These are phyloP conservation scores for Fusarium fujikuroi DNA, from an alignment of 2,329 filamentous ascomycete genomes.

Conservation along the genomic window DNA sequence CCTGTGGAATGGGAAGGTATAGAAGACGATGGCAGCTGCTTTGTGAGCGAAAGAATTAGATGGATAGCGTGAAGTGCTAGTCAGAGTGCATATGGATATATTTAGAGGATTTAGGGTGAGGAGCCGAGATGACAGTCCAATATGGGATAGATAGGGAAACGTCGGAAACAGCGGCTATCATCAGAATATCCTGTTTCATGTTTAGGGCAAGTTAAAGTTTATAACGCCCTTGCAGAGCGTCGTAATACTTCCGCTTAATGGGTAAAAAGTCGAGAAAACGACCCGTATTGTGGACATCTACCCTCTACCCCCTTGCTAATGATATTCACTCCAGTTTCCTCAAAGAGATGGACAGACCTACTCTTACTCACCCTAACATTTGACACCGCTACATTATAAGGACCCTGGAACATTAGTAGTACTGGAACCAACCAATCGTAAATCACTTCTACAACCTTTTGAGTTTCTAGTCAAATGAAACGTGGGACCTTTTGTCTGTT, in stretches of 20 bases:
- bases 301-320: neutral
- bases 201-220: neutral
- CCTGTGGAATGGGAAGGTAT: neutral
- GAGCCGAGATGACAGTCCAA: neutral
- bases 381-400: neutral
- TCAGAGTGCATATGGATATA: neutral
- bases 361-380: neutral
- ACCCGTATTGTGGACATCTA: neutral
- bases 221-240: neutral
- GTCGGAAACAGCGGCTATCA: too few relatives aligned
- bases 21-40: neutral
- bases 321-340: neutral
- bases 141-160: accelerated
- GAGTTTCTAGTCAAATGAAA: too few relatives aligned
- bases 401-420: neutral
- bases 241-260: neutral
- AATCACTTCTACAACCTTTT: neutral
- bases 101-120: neutral
- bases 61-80: too few relatives aligned
- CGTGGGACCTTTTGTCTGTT: too few relatives aligned
- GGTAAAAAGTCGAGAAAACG: too few relatives aligned
- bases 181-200: too few relatives aligned
- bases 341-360: neutral
- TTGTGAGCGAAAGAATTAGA: too few relatives aligned
- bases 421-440: neutral